Evolutionary conservation across 2,329 filamentous ascomycete species (phyloP).

Genomic region (Ustulina deusta): DNA sequence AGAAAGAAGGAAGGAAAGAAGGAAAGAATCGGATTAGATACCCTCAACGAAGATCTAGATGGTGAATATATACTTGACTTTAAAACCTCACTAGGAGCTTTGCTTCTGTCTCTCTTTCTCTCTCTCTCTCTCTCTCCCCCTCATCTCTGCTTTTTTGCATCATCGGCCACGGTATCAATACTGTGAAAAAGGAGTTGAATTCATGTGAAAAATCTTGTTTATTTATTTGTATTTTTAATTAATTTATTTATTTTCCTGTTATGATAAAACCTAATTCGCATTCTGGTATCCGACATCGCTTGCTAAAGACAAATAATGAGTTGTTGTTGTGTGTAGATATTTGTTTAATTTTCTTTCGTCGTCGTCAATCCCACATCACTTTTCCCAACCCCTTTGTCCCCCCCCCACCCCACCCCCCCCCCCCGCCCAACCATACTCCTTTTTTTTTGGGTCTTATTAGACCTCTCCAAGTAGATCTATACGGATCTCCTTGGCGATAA

Average conservation of each 20-base stretch:
- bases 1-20: background rate
- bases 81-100: background rate
- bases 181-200: background rate
- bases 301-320: constrained; percentile 18
- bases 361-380: background rate
- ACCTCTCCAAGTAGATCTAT: constrained; percentile 39
- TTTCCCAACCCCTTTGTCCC: background rate
- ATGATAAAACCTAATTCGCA: constrained; percentile 4
- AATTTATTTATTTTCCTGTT: background rate
- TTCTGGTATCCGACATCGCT: constrained; percentile 15
- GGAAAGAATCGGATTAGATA: constrained; percentile 38
- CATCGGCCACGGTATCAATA: background rate
- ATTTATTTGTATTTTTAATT: background rate
- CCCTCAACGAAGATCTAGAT: constrained; percentile 46
- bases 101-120: background rate
- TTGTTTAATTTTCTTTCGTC: background rate
- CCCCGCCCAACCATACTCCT: no score
- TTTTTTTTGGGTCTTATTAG: no score
- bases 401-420: no score
- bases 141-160: background rate
- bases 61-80: constrained; percentile 17
- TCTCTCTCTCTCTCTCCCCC: background rate
- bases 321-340: background rate
- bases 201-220: background rate
- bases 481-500: constrained; percentile 48